Evolutionary conservation across 768 basidiomycete species (phyloP).

Genomic region (Xerocomellus intermedius): DNA sequence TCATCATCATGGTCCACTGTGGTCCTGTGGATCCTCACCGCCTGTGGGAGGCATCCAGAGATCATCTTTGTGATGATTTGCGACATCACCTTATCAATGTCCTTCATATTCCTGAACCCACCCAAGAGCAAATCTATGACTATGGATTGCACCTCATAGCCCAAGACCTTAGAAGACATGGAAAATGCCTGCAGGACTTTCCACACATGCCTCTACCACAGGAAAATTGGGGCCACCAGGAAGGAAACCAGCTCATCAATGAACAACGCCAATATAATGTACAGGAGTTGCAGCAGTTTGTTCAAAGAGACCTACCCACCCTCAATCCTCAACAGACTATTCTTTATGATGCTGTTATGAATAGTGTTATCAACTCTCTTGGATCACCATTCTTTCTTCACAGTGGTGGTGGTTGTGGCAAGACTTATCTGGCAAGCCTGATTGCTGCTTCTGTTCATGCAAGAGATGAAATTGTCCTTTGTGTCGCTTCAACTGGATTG

Average conservation of each 20-base stretch:
- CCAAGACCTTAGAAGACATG: not conserved
- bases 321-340: slow-evolving; percentile 31
- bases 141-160: not conserved
- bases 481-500: slow-evolving; percentile 45
- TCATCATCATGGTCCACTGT: not conserved
- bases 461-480: slow-evolving; percentile 38
- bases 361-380: not conserved
- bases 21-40: slow-evolving; percentile 28
- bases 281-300: slow-evolving; percentile 27
- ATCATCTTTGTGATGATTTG: slow-evolving; percentile 6
- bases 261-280: not conserved
- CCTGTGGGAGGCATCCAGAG: not conserved
- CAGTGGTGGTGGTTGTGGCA: slow-evolving; percentile 44
- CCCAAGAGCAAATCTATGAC: not conserved
- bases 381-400: slow-evolving; percentile 36
- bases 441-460: slow-evolving; percentile 30
- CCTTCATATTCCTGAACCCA: not conserved
- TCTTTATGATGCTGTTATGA: not conserved
- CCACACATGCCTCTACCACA: not conserved
- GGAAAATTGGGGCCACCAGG: slow-evolving; percentile 4
- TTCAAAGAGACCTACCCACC: slow-evolving; percentile 17
- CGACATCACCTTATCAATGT: not conserved
- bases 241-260: slow-evolving; percentile 15
- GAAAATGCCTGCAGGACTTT: not conserved
- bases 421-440: slow-evolving; percentile 44